Evolutionary conservation across 306 rosid species (phyloP).

Genomic region (Pterocarpus santalinus): DNA sequence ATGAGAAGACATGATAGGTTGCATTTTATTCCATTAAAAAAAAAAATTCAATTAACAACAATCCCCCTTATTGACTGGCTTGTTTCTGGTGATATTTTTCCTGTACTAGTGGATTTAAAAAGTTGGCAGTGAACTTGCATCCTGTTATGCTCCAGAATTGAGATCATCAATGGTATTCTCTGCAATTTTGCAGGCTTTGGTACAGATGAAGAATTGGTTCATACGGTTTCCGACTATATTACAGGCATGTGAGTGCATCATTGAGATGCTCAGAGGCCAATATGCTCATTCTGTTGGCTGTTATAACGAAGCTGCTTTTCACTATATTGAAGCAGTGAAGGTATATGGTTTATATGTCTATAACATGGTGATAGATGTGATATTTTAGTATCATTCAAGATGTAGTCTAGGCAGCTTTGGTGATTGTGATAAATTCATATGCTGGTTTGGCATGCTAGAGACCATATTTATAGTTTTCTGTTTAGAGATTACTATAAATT

Average conservation of each 20-base stretch:
- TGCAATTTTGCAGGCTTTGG: constrained; percentile 78
- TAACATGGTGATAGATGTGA: constrained; percentile 22
- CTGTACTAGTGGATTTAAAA: constrained; percentile 15
- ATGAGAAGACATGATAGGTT: constrained; percentile 29
- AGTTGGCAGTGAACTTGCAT: constrained; percentile 37
- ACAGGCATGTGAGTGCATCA: constrained; percentile 90
- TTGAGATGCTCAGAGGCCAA: constrained; percentile 97
- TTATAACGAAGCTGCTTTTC: constrained; percentile 84
- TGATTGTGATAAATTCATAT: constrained; percentile 36
- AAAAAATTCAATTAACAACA: constrained; percentile 34
- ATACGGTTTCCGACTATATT: constrained; percentile 92
- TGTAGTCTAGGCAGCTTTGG: constrained; percentile 35
- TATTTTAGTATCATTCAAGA: constrained; percentile 18
- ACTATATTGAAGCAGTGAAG: constrained; percentile 89
- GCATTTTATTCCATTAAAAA: constrained; percentile 29
- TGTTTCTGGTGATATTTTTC: constrained; percentile 40
- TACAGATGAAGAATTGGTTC: constrained; percentile 91
- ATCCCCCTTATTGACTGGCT: constrained; percentile 19
- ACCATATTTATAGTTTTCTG: constrained; percentile 26
- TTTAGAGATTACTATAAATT: constrained; percentile 20
- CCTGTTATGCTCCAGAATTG: constrained; percentile 31
- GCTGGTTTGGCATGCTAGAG: constrained; percentile 44
- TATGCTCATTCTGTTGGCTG: constrained; percentile 96
- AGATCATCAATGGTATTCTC: constrained; percentile 32
- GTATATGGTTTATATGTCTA: constrained; percentile 50